A percentile compares a stretch with the other conserved stretches of the same genome.
Evolutionary conservation across 306 rosid genomes (phyloP).

Genomic region (Dryas drummondii): DNA sequence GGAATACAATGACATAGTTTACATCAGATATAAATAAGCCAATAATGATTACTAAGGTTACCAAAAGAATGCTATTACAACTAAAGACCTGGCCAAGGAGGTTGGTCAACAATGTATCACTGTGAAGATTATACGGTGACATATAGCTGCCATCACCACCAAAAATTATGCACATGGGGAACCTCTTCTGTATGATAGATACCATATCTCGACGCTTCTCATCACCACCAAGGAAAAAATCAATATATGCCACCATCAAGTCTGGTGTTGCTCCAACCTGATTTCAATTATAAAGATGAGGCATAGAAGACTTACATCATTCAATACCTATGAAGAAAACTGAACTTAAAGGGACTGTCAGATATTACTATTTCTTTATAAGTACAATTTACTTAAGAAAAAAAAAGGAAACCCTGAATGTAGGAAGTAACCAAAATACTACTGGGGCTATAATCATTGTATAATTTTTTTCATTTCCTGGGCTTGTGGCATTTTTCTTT

Average conservation of each 20-base stretch:
- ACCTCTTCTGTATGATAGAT: conserved; percentile 90
- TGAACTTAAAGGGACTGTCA: not conserved
- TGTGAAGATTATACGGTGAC: conserved; percentile 91
- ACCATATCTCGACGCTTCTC: conserved; percentile 94
- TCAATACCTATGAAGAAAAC: conserved; percentile 12
- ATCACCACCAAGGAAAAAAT: conserved; percentile 98
- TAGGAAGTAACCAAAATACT: not conserved
- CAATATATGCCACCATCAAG: conserved; percentile 92
- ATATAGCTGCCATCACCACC: conserved; percentile 98
- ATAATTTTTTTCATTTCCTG: not conserved
- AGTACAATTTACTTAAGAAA: not conserved
- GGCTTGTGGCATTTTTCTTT: not conserved
- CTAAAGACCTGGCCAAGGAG: conserved; percentile 86
- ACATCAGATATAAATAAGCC: conserved; percentile 9
- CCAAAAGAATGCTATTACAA: conserved; percentile 18
- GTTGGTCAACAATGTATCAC: conserved; percentile 83
- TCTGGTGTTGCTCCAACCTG: conserved; percentile 97
- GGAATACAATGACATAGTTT: conserved; percentile 22
- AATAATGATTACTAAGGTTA: not conserved
- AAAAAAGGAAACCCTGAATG: not conserved
- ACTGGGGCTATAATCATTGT: not conserved
- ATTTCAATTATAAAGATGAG: conserved; percentile 27
- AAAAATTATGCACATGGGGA: conserved; percentile 95
- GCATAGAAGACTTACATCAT: conserved; percentile 17
- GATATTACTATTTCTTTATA: not conserved